phyloP scores from a whole-genome alignment of 2,329 filamentous ascomycete genomes.

The Arthrobotrys sinensis region DNA sequence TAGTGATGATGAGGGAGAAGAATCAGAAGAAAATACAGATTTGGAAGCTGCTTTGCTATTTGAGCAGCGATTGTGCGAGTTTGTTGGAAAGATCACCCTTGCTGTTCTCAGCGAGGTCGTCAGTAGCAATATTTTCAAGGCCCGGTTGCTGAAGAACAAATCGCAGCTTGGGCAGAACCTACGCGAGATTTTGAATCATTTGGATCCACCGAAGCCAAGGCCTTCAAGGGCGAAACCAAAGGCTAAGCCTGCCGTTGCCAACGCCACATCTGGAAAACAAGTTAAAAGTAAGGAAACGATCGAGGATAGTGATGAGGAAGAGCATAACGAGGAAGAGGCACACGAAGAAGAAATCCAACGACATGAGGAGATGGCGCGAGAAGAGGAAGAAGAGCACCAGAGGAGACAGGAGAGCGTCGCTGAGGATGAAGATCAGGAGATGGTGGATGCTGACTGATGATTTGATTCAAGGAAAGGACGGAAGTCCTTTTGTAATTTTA shows the following conservation, averaged over 20 bases:
- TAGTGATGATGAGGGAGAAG: constrained; percentile 54
- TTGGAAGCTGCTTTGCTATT: constrained; percentile 67
- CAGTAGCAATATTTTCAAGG: constrained; percentile 77
- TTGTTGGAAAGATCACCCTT: constrained; percentile 87
- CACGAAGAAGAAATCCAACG: constrained; percentile 67
- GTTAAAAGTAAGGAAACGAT: constrained; percentile 67
- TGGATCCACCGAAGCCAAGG: constrained; percentile 72
- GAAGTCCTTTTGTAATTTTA: constrained; percentile 47
- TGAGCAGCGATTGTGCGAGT: constrained; percentile 87
- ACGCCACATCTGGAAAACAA: constrained; percentile 68
- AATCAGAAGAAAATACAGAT: constrained; percentile 43
- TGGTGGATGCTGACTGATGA: constrained; percentile 64
- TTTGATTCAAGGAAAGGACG: constrained; percentile 9
- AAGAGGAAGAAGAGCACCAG: constrained; percentile 67
- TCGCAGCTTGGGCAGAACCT: constrained; percentile 86
- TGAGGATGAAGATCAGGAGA: constrained; percentile 70
- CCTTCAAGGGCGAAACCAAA: constrained; percentile 73
- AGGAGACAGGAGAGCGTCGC: constrained; percentile 67
- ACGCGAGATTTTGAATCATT: constrained; percentile 83
- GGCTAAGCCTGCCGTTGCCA: constrained; percentile 66
- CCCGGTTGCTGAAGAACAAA: constrained; percentile 83
- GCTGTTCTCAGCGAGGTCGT: constrained; percentile 82
- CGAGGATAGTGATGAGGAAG: constrained; percentile 69
- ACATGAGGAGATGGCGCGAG: constrained; percentile 69
- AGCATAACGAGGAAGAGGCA: constrained; percentile 68